Evolutionary conservation across 2,329 filamentous ascomycete genomes (phyloP).

Genomic region (Paracoccidioides brasiliensis): DNA sequence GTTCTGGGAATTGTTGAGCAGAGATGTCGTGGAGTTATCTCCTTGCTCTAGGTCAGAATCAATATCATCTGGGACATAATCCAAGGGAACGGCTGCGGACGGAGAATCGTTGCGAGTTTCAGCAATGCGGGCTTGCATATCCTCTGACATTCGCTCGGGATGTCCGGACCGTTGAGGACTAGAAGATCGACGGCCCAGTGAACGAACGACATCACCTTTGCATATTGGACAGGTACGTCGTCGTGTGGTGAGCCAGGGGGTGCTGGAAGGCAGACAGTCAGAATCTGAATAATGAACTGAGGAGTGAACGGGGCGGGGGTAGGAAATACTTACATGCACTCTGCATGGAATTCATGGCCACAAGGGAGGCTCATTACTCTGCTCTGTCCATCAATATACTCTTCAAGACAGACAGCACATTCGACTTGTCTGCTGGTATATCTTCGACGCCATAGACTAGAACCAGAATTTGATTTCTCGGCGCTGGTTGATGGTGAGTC

Average conservation of each 20-base stretch:
- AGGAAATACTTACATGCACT: slow-evolving; percentile 76
- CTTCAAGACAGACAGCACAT: slow-evolving; percentile 92
- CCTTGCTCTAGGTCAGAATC: slow-evolving; percentile 33
- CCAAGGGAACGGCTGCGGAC: slow-evolving; percentile 39
- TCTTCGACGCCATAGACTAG: slow-evolving; percentile 37
- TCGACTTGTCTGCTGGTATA: slow-evolving; percentile 61
- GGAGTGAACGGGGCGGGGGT: not conserved
- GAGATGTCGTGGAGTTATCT: slow-evolving; percentile 20
- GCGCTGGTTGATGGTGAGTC: slow-evolving; percentile 13
- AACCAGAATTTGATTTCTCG: slow-evolving; percentile 34
- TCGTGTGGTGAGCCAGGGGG: slow-evolving; percentile 89
- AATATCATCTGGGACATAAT: slow-evolving; percentile 22
- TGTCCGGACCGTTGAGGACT: slow-evolving; percentile 10
- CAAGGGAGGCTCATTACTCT: slow-evolving; percentile 94
- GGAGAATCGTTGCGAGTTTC: slow-evolving; percentile 36
- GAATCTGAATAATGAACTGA: not conserved
- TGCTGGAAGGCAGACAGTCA: slow-evolving; percentile 42
- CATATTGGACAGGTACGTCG: slow-evolving; percentile 97
- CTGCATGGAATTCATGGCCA: slow-evolving; percentile 92
- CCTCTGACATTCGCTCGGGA: slow-evolving; percentile 31
- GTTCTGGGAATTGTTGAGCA: slow-evolving; percentile 17
- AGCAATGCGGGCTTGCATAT: slow-evolving; percentile 33
- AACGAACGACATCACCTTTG: slow-evolving; percentile 82
- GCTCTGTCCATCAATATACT: slow-evolving; percentile 89
- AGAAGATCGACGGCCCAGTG: slow-evolving; percentile 24